Evolutionary conservation across 2,329 filamentous ascomycete genomes (phyloP).

Genomic region (Chaetomium globosum): DNA sequence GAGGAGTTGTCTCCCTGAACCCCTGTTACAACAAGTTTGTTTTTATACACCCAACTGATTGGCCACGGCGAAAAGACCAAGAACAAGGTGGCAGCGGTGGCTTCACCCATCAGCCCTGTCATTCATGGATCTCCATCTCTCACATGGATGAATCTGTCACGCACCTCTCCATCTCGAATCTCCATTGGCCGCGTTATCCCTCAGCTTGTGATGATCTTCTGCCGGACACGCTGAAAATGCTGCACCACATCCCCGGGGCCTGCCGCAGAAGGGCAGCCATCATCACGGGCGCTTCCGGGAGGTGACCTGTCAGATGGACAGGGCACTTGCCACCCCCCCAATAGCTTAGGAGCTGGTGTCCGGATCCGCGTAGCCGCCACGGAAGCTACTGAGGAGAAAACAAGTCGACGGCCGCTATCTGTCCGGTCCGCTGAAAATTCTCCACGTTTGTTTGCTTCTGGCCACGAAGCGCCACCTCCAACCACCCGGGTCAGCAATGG

Average conservation of each 20-base stretch:
- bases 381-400: neutral
- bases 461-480: neutral
- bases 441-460: slow-evolving; percentile 1
- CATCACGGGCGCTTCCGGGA: neutral
- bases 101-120: neutral
- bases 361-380: neutral
- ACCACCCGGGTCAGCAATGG: neutral
- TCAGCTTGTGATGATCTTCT: slow-evolving; percentile 3
- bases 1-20: neutral
- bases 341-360: neutral
- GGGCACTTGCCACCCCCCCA: neutral
- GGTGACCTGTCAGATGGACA: neutral
- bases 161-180: neutral
- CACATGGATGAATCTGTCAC: slow-evolving; percentile 10
- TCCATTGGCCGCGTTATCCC: neutral
- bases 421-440: neutral
- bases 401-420: neutral
- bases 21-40: neutral
- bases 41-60: neutral
- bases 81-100: neutral
- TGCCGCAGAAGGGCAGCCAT: neutral
- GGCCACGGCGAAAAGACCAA: neutral
- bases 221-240: slow-evolving; percentile 1
- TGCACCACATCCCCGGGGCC: neutral
- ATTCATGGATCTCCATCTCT: neutral